Base-by-base conservation (phyloP, 164 flowering plant genomes). In the Nymphaea colorata region DNA sequence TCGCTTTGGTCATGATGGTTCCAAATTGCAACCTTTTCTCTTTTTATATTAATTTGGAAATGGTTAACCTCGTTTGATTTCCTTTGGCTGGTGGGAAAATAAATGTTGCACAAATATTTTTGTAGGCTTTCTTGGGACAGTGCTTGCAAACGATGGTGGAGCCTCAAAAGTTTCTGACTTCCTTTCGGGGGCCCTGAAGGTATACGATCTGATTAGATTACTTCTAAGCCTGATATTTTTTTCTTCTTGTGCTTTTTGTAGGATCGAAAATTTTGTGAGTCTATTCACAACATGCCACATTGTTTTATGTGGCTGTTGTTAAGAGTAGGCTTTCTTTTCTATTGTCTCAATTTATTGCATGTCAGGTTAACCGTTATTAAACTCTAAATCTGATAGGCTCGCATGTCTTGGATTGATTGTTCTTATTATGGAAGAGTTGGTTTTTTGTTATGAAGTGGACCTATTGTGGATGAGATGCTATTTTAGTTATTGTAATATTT, bases 131-230 rank as follows among this genome's bases (percentile, higher is more conserved):
- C 62, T 86, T 70, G 93, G 94, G 43, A 86, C 96, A 15, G 84
- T 84, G 69, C 82, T 89, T 55, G 87, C 87, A 3, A 83, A 83
- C 66, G 96, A 89, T 74, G 94, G 90, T 64, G 75, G 84, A 42
- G 4, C 78, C 64, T 65, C 86, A n/a, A 70, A 62, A 75, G 78
- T 84, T n/a, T 78, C 84, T 61, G 85, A 84, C 78, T 45, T 87
- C 55, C 66, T 89, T 59, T 80, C 87, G 44, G 93, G 91, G 57
- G 89, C 94, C 64, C 77, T 81, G 57, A 93, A 87, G 97, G 98
- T 93, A 81, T 67, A 6, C 57, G 57, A 51, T 51, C 1, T 25
- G 0, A 25, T 25, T 25, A 25, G 36, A 25, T 25, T 25, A 25
- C 36, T 0, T 25, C 36, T 25, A 25, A 25, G 36, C 36, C 36